Percentiles rank a stretch among this genome's conserved stretches.
Evolutionary conservation across 2,329 filamentous ascomycete genomes (phyloP).

Genomic region (Trichoderma sp.): DNA sequence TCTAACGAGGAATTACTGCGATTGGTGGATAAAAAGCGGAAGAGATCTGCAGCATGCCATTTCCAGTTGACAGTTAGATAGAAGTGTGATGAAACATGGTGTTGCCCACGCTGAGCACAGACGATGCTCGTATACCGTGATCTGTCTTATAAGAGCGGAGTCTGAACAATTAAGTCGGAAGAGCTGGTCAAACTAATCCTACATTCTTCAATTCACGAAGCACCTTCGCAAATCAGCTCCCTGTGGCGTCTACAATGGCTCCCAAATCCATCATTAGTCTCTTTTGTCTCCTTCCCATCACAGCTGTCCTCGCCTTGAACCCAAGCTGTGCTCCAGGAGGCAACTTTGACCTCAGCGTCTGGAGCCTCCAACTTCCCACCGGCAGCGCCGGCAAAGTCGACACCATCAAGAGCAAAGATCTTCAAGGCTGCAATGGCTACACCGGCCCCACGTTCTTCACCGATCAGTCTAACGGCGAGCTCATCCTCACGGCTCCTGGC

Average conservation of each 20-base stretch:
- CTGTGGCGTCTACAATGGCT: neutral
- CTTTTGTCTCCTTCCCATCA: conserved; percentile 1
- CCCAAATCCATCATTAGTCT: conserved; percentile 14
- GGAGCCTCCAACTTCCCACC: conserved; percentile 46
- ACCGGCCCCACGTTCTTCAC: conserved; percentile 43
- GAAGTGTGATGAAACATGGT: neutral
- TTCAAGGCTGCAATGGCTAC: conserved; percentile 44
- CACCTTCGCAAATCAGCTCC: neutral
- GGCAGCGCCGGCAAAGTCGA: conserved; percentile 33
- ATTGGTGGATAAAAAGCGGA: conserved; percentile 18
- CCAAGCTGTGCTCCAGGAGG: conserved; percentile 30
- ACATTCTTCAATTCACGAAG: neutral
- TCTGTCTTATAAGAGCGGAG: neutral
- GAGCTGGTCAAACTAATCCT: neutral
- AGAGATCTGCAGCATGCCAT: neutral
- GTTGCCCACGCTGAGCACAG: neutral
- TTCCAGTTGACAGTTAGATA: neutral
- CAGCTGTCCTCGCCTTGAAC: conserved; percentile 20
- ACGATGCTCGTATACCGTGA: neutral
- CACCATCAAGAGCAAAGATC: conserved; percentile 37
- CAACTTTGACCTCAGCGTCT: conserved; percentile 41
- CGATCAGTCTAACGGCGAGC: conserved; percentile 37
- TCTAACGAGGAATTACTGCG: neutral
- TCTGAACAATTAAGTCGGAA: neutral
- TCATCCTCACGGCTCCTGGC: conserved; percentile 47